A percentile compares a stretch with the other conserved stretches of the same genome.
Evolutionary conservation across 495 filamentous ascomycete genomes (phyloP).

Genomic region (Hypoxylon crocopeplum): DNA sequence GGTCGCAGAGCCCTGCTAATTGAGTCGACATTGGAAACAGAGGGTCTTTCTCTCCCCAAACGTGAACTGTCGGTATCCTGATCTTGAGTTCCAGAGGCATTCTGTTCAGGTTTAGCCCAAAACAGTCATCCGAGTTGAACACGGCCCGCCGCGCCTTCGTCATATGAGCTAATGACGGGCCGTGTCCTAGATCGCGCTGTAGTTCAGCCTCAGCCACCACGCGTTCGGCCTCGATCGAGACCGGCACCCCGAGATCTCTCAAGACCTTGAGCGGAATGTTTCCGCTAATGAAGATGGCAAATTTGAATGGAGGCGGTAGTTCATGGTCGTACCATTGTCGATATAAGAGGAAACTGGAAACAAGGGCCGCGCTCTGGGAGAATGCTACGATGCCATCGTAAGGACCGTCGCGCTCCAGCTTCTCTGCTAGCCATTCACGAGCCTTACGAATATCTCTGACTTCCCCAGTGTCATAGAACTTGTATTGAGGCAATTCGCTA

Average conservation of each 20-base stretch:
- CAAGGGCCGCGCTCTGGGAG: conserved; percentile 64
- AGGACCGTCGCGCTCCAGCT: conserved; percentile 58
- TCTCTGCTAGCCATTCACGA: conserved; percentile 54
- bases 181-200: conserved; percentile 37
- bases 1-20: conserved; percentile 61
- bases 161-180: conserved; percentile 41
- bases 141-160: conserved; percentile 24
- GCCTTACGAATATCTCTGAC: conserved; percentile 47
- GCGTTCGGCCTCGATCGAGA: conserved; percentile 51
- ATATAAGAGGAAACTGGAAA: conserved; percentile 54
- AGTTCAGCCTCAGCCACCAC: conserved; percentile 42
- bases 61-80: conserved; percentile 66
- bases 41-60: conserved; percentile 66
- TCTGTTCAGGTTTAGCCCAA: conserved; percentile 59
- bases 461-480: conserved; percentile 52
- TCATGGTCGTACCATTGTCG: conserved; percentile 43
- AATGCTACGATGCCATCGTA: conserved; percentile 69
- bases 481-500: conserved; percentile 30
- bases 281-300: conserved; percentile 67
- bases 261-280: conserved; percentile 57
- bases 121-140: conserved; percentile 49
- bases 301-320: conserved; percentile 58
- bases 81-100: conserved; percentile 53
- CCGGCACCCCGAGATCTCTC: conserved; percentile 56
- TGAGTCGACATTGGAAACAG: conserved; percentile 62